These are phyloP conservation scores for Achlya hypogyna DNA, from an alignment of 352 stramenopile genomes.

Conservation along the genomic window DNA sequence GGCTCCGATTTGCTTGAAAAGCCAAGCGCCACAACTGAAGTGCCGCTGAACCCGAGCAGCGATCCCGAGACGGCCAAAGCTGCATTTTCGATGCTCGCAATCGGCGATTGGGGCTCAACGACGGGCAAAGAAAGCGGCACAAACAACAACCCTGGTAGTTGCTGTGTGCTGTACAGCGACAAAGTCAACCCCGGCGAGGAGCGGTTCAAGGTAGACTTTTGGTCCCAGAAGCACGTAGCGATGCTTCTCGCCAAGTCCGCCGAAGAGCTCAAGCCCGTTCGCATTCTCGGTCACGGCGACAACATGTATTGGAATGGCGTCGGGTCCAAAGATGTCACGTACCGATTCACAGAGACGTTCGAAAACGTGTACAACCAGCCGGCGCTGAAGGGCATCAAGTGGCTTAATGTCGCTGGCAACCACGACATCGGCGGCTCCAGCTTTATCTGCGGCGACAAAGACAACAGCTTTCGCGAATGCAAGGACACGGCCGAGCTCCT, in stretches of 20 bases:
- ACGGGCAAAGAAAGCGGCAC: slow-evolving; percentile 39
- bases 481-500: slow-evolving; percentile 41
- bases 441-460: slow-evolving; percentile 63
- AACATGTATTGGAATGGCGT: slow-evolving; percentile 80
- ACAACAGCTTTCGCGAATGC: slow-evolving; percentile 59
- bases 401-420: slow-evolving; percentile 61
- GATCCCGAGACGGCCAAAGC: slow-evolving; percentile 20
- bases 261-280: slow-evolving; percentile 39
- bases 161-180: slow-evolving; percentile 78
- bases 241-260: slow-evolving; percentile 22
- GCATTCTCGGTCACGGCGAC: slow-evolving; percentile 59
- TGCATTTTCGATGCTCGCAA: slow-evolving; percentile 70
- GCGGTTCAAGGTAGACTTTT: slow-evolving; percentile 8
- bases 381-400: slow-evolving; percentile 45
- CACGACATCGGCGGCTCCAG: slow-evolving; percentile 60
- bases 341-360: slow-evolving; percentile 57
- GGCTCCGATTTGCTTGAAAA: neutral
- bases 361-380: slow-evolving; percentile 56
- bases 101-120: slow-evolving; percentile 78
- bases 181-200: neutral
- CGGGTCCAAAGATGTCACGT: slow-evolving; percentile 38
- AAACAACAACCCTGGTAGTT: slow-evolving; percentile 39
- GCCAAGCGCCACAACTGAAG: neutral
- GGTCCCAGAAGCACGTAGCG: slow-evolving; percentile 5
- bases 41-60: neutral